Evolutionary conservation across 176 grass and related monocot species (phyloP), one percentile per base, ranked within the genome.

Genomic region (Alloteropsis semialata): DNA sequence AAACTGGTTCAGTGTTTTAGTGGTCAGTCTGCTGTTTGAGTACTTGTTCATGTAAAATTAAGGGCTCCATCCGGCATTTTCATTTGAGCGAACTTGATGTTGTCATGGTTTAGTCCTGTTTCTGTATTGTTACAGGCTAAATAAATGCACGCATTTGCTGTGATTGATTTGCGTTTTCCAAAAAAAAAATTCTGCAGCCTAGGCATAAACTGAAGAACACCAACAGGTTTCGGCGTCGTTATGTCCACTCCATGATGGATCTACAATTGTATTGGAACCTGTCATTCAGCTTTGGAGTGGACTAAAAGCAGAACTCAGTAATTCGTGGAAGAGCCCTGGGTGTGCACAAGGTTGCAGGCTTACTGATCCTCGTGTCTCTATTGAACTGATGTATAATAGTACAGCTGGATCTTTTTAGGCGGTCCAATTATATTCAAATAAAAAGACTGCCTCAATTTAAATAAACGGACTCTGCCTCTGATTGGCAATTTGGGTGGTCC

Each of bases 341-440:
- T 66, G 27, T 30, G 22, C 19, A 21, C 46, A 65, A 64, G 45
- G 24, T 73, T 41, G 41, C 43, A 22, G 24, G 43, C 56, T n/a
- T 50, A 61, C 14, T 5, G 53, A 34, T 36, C 37, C 15, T 38
- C 14, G n/a, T 71, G 32, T 50, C 44, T 85, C 33, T 64, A 63
- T 80, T 17, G 14, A 64, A 80, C 66, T 63, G 17, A 64, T 73
- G 57, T 79, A 34, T 55, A 63, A 79, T 41, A 72, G 53, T 54
- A 10, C 4, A 16, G 21, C 63, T 72, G 54, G 55, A 37, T 51
- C 34, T 30, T 54, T 63, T 66, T 13, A 42, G 65, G 34, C 1
- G 11, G 17, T 32, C 25, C n/a, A 84, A 30, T 30, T 72, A 30
- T 48, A 84, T 75, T 74, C 51, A 41, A 49, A 75, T 84, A 84